A percentile compares a stretch with the other conserved stretches of the same genome.
Conservation (phyloP, 2,329 filamentous ascomycete genomes). For the Hymenoscyphus albidus region DNA sequence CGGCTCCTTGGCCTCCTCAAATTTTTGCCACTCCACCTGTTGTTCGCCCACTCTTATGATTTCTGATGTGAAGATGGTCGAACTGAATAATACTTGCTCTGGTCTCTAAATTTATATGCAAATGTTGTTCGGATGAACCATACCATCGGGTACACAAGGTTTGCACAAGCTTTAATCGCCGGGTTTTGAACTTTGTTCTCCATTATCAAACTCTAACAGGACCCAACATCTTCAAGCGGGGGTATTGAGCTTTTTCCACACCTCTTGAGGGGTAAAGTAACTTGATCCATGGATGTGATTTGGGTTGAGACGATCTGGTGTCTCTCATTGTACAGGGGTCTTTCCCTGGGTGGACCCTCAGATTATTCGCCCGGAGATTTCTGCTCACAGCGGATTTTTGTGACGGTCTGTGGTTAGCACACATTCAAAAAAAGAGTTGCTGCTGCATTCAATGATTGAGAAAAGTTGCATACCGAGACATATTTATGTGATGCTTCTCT, state of each 20-base stretch:
- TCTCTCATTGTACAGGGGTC: not conserved
- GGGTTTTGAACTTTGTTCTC: not conserved
- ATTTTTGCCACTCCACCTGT: not conserved
- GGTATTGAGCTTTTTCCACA: not conserved
- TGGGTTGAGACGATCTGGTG: not conserved
- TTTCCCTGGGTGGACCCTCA: not conserved
- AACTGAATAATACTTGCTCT: not conserved
- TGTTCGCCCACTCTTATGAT: not conserved
- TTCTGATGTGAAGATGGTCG: not conserved
- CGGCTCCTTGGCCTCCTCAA: not conserved
- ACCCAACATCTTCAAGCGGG: not conserved
- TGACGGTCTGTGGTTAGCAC: not conserved
- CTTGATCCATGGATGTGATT: not conserved
- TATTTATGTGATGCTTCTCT: not conserved
- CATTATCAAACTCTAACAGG: not conserved
- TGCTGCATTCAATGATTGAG: not conserved
- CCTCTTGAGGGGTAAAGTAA: not conserved
- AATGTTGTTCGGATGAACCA: not conserved
- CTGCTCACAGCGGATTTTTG: not conserved
- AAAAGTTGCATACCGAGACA: not conserved
- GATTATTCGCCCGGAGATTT: not conserved
- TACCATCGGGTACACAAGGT: not conserved
- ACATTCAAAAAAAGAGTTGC: not conserved
- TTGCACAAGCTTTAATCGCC: not conserved
- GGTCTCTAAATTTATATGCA: not conserved